Base-by-base conservation (phyloP, 257 asterid species). In the Forsythia viridissima region DNA sequence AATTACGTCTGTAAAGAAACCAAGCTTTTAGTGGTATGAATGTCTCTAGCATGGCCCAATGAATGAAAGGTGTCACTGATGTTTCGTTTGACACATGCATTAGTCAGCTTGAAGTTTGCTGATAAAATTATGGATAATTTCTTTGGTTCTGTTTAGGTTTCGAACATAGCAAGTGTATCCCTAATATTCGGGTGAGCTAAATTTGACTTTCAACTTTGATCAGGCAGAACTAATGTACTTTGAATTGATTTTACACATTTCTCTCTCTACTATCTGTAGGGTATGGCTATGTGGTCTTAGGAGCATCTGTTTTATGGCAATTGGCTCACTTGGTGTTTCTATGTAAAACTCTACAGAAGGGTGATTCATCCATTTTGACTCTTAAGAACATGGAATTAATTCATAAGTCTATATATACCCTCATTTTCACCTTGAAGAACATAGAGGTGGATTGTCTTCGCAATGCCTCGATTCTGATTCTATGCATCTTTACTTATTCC, bases 341-440 rank as follows among this genome's bases (percentile, higher is more conserved):
- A 12, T 77, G 13, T 81, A 74, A 76, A 73, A 81, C 70, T 80
- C 70, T 87, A 79, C 98, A 96, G 99, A 82, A 89, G 79, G 89
- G 93, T 90, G 79, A 92, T 48, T 91, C 95, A 6, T 77, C 97
- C 20, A 88, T 96, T 42, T 77, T 92, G 96, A 92, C 98, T 79
- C 97, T 97, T 4, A 97, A 96, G 83, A 96, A 92, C 90, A 91
- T 92, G 3, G 97, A 96, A 77, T 74, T 96, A 69, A 90, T 96
- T 73, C 97, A 91, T 84, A 96, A 96, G 87, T 96, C 89, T 61
- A 75, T 88, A 44, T 80, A 88, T 70, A 79, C 86, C 8, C 85
- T 88, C 34, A 80, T 88, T 72, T 88, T 83, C 89, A 88, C 91
- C 46, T 78, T 88, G 83, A 88, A 85, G 80, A 88, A 88, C 73